These are phyloP conservation scores for Beta corolliflora DNA, from an alignment of 179 eudicot species.

Conservation along the genomic window DNA sequence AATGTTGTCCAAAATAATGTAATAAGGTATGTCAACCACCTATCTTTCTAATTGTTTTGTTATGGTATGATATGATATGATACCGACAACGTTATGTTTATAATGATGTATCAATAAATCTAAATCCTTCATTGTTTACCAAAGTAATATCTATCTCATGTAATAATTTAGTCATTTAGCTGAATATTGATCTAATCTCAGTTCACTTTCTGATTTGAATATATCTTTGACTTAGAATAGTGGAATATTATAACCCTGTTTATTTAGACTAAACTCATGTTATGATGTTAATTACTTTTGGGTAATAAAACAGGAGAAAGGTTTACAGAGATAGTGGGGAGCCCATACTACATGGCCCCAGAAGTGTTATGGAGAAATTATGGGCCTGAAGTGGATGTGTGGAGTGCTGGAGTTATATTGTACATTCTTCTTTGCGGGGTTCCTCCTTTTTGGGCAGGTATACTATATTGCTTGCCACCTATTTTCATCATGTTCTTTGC, in stretches of 20 bases:
- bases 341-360: conserved; percentile 62
- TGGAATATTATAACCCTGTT: not conserved
- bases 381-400: conserved; percentile 54
- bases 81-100: not conserved
- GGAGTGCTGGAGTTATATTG: conserved; percentile 59
- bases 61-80: not conserved
- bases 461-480: conserved; percentile 2
- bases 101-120: not conserved
- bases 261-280: not conserved
- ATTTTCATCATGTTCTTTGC: conserved; percentile 4
- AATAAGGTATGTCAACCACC: not conserved
- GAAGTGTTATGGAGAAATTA: conserved; percentile 54
- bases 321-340: conserved; percentile 54
- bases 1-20: too few relatives aligned
- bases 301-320: conserved; percentile 38
- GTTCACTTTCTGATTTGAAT: conserved; percentile 9
- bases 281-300: too few relatives aligned
- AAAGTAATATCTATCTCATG: not conserved
- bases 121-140: not conserved
- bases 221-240: conserved; percentile 11
- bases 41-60: too few relatives aligned
- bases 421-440: conserved; percentile 57
- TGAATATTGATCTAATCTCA: not conserved
- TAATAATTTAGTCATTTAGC: conserved; percentile 1
- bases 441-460: conserved; percentile 63